Evolutionary conservation across 2,329 filamentous ascomycete genomes (phyloP).

Genomic region (Verticillium longisporum): DNA sequence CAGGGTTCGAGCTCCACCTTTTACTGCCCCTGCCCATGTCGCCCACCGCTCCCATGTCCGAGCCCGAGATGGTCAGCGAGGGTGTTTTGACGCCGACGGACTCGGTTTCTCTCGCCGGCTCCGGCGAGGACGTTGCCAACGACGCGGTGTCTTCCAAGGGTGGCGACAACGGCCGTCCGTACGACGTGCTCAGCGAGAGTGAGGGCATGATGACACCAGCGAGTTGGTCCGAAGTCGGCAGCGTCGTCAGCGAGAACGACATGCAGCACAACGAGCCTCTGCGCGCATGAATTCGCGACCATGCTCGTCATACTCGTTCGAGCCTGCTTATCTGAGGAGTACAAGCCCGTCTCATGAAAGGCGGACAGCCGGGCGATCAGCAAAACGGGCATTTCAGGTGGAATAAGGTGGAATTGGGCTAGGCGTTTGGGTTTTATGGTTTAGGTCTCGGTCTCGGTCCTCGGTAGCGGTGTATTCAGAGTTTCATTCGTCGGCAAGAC

Average conservation of each 20-base stretch:
- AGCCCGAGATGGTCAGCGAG: constrained; percentile 43
- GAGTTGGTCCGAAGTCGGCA: constrained; percentile 61
- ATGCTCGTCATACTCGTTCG: too few species aligned
- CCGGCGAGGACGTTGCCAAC: constrained; percentile 38
- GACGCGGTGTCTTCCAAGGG: constrained; percentile 31
- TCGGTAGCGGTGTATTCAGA: neutral
- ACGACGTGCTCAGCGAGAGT: constrained; percentile 53
- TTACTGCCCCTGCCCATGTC: constrained; percentile 52
- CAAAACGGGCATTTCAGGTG: neutral
- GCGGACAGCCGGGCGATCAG: neutral
- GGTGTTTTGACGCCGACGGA: constrained; percentile 54
- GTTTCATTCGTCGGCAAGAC: neutral
- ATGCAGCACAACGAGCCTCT: constrained; percentile 7
- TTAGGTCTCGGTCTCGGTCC: neutral
- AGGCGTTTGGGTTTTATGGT: neutral
- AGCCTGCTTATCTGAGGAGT: too few species aligned
- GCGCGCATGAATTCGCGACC: neutral
- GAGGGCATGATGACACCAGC: constrained; percentile 53
- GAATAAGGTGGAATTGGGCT: too few species aligned
- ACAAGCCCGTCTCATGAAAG: too few species aligned
- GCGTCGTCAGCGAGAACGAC: constrained; percentile 52
- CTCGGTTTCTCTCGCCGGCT: constrained; percentile 47
- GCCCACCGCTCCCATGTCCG: constrained; percentile 41
- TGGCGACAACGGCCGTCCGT: constrained; percentile 31
- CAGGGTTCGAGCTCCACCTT: constrained; percentile 44